Base-by-base conservation (phyloP, 2,329 filamentous ascomycete species). In the Aureobasidium sp. region DNA sequence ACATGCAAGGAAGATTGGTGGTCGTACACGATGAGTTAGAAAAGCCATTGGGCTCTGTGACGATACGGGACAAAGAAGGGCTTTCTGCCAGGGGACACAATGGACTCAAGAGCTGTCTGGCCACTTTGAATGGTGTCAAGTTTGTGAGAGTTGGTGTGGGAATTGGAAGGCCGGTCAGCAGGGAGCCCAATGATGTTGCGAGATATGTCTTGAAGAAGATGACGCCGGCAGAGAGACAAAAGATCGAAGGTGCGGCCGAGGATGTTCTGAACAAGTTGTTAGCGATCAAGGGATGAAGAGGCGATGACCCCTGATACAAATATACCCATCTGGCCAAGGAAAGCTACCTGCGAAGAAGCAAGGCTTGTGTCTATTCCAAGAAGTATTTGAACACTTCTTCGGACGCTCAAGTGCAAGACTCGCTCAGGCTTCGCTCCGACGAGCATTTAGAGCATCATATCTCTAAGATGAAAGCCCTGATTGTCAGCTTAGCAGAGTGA, bases 1-100 rank as follows among this genome's bases (percentile, higher is more conserved):
- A 73, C 20, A 36, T 23, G n/a, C 51, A 55, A 42, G 76, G 79
- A 3, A 76, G 79, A 3, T 74, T 99, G 17, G 84, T 97, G 0
- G 78, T 97, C 13, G 78, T 97, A 23, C 91, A 97, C 73, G 93
- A 97, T 72, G 93, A 97, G 72, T 76, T 97, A 37, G 92, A 97
- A 69, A 80, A 83, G 46, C 77, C 82, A 2, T 70, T 91, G 1
- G 91, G 91, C 0, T 80, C 81, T 39, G 81, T 96, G 15, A 84
- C 79, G 53, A 78, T 90, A 6, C 82, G 68, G n/a, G 68, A 67
- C 1, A 64, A 65, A 82, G 62, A 79, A 80, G 27, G 90, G 79
- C 80, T 58, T 34, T 77, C 75, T 62, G 72, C 76, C 10, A 74
- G 72, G 64, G 76, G 78, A 0, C 76, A 80, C 55, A 80, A 79